phyloP scores from a whole-genome alignment of 2,329 filamentous ascomycete species.

The Thermothelomyces thermophilus region DNA sequence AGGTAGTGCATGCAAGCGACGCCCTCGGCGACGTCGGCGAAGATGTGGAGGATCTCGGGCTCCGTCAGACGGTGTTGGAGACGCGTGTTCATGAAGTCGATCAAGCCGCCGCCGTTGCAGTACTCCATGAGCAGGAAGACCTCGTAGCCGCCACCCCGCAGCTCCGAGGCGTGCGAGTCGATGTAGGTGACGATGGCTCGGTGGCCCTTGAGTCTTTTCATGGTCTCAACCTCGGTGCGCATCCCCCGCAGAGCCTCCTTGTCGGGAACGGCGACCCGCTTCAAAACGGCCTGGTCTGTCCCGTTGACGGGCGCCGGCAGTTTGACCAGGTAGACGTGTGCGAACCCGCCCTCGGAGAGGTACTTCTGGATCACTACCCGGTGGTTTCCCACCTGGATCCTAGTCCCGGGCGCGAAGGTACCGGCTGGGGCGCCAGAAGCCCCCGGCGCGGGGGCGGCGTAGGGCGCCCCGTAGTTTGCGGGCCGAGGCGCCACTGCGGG shows the following conservation, averaged over 20 bases:
- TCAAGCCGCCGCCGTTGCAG: conserved; percentile 88
- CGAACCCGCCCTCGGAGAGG: conserved; percentile 95
- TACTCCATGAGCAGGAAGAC: conserved; percentile 98
- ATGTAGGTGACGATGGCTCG: conserved; percentile 95
- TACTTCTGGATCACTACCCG: conserved; percentile 94
- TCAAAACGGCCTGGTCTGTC: conserved; percentile 77
- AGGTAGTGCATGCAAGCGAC: conserved; percentile 99
- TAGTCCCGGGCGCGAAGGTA: conserved; percentile 88
- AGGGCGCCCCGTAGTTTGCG: conserved; percentile 36
- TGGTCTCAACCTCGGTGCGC: conserved; percentile 98
- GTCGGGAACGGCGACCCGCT: conserved; percentile 93
- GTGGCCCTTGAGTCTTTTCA: conserved; percentile 98
- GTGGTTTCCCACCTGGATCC: conserved; percentile 91
- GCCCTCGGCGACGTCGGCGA: conserved; percentile 90
- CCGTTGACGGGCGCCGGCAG: conserved; percentile 70
- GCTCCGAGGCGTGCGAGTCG: conserved; percentile 93
- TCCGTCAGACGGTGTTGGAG: conserved; percentile 94
- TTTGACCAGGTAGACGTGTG: conserved; percentile 95
- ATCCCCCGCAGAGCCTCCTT: conserved; percentile 91
- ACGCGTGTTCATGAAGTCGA: conserved; percentile 99
- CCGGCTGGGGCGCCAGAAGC: conserved; percentile 57
- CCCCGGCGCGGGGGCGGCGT: conserved; percentile 38
- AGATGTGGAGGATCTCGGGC: conserved; percentile 95
- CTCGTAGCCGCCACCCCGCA: conserved; percentile 90
- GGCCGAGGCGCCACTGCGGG: conserved; percentile 34